Percentiles rank a stretch among this genome's conserved stretches.
Evolutionary conservation across 129 eudicot species (phyloP).

Genomic region (Kitagawia praeruptora): DNA sequence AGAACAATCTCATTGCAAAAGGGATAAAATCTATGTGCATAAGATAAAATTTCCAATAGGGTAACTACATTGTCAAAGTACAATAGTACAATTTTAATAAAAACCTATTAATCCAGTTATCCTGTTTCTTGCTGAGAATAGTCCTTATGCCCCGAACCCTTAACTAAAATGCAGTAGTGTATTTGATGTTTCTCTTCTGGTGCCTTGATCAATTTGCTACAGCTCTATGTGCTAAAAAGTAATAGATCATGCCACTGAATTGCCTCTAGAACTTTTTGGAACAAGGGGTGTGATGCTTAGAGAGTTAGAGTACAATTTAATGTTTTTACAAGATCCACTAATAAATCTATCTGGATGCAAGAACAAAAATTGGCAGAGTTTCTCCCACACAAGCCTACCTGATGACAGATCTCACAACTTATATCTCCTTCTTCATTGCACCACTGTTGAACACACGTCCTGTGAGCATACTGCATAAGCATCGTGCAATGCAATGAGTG

Average conservation of each 20-base stretch:
- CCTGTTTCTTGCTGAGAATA: background rate
- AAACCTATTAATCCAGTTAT: too few relatives aligned
- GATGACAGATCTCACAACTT: constrained; percentile 93
- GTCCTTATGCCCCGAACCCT: background rate
- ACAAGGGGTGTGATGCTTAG: background rate
- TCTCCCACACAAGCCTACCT: constrained; percentile 35
- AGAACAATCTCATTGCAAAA: background rate
- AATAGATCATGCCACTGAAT: background rate
- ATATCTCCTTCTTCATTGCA: constrained; percentile 97
- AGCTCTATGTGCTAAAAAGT: background rate
- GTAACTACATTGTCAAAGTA: background rate
- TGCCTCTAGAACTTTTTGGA: background rate
- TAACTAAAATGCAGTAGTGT: background rate
- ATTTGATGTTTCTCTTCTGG: background rate
- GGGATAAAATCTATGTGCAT: background rate
- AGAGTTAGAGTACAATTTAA: background rate
- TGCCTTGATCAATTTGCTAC: background rate
- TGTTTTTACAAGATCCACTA: background rate
- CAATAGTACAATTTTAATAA: background rate
- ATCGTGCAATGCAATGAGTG: constrained; percentile 2
- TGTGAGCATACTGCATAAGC: constrained; percentile 81
- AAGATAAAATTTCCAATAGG: background rate
- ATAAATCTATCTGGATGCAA: background rate
- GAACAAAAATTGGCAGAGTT: background rate
- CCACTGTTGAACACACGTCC: constrained; percentile 98